phyloP scores from a whole-genome alignment of 495 filamentous ascomycete species.

The Neurospora sp. region DNA sequence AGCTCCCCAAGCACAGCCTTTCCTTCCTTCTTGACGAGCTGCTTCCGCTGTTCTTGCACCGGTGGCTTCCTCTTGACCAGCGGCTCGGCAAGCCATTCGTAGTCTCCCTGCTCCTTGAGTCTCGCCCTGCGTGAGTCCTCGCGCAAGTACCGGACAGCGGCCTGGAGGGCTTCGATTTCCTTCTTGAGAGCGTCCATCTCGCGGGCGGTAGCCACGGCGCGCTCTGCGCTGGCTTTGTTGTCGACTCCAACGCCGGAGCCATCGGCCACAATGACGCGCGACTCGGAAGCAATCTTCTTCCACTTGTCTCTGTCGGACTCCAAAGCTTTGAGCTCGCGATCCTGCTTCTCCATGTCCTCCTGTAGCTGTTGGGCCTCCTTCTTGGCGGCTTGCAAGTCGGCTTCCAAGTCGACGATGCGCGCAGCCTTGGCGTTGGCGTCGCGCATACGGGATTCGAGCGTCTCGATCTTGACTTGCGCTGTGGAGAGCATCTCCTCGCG shows the following conservation, averaged over 20 bases:
- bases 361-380: constrained; percentile 47
- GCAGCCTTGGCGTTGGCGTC: constrained; percentile 64
- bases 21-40: constrained; percentile 54
- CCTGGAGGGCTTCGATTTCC: constrained; percentile 60
- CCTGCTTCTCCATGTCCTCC: constrained; percentile 52
- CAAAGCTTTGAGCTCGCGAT: constrained; percentile 45
- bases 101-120: constrained; percentile 47
- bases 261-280: constrained; percentile 38
- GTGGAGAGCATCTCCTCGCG: constrained; percentile 61
- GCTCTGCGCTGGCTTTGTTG: constrained; percentile 44
- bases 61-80: constrained; percentile 40
- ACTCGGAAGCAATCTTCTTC: constrained; percentile 62
- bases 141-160: constrained; percentile 67
- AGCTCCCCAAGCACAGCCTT: constrained; percentile 62
- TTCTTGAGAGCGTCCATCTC: constrained; percentile 65
- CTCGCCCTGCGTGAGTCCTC: constrained; percentile 65
- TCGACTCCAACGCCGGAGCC: constrained; percentile 36
- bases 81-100: constrained; percentile 59
- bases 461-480: constrained; percentile 80
- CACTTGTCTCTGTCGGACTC: constrained; percentile 63
- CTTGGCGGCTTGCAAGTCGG: constrained; percentile 45
- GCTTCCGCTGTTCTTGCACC: constrained; percentile 44
- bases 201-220: constrained; percentile 55
- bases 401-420: constrained; percentile 54
- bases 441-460: constrained; percentile 69